Evolutionary conservation across 2,329 filamentous ascomycete genomes (phyloP).

Genomic region (Trichoderma sp.): DNA sequence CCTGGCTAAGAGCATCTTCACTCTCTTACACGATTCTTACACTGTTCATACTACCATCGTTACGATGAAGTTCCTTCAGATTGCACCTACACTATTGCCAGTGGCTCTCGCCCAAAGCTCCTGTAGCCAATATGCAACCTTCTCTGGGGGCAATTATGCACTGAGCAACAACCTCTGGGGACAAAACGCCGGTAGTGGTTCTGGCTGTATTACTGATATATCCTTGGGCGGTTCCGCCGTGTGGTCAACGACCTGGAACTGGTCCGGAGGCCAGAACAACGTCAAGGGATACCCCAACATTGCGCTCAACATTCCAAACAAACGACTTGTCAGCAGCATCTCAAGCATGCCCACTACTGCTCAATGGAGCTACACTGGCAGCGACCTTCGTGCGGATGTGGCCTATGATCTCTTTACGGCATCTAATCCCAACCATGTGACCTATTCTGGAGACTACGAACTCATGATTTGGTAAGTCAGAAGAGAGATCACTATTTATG

Average conservation of each 20-base stretch:
- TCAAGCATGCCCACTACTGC: slow-evolving; percentile 5
- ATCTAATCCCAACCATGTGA: slow-evolving; percentile 9
- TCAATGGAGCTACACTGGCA: slow-evolving; percentile 8
- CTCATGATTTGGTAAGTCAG: slow-evolving; percentile 17
- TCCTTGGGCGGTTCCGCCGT: background rate
- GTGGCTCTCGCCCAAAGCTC: slow-evolving; percentile 8
- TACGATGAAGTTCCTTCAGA: slow-evolving; percentile 6
- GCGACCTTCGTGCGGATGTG: slow-evolving; percentile 1
- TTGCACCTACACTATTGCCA: background rate
- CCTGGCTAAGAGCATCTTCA: background rate
- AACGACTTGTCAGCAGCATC: slow-evolving; percentile 5
- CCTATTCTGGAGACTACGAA: slow-evolving; percentile 12
- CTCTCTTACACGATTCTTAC: background rate
- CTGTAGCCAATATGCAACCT: background rate
- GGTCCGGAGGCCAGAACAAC: slow-evolving; percentile 18
- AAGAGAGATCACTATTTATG: rapidly evolving
- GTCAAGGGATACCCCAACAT: slow-evolving; percentile 13
- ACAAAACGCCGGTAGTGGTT: background rate
- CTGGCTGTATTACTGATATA: background rate
- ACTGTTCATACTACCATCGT: too few species aligned
- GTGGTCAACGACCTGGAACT: slow-evolving; percentile 11
- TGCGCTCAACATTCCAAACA: background rate
- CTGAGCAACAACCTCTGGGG: slow-evolving; percentile 20
- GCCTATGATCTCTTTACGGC: slow-evolving; percentile 20
- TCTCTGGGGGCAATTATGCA: background rate